Percentiles rank a stretch among this genome's conserved stretches.
Conservation (phyloP, 495 filamentous ascomycete genomes). For the Venustampulla echinocandica region DNA sequence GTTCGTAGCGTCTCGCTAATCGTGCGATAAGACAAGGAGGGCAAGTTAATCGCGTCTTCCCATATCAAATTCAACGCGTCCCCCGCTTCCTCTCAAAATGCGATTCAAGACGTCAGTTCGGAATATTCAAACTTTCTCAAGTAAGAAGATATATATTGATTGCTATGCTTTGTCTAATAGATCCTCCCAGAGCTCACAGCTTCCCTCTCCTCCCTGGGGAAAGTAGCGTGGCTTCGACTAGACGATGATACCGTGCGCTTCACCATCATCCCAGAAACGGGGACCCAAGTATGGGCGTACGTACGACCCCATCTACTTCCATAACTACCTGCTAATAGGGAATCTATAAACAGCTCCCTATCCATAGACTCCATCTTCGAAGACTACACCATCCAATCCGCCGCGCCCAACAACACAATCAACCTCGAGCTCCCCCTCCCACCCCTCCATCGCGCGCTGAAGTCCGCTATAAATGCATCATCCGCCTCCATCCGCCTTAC, state of each 20-base stretch:
- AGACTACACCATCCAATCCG: conserved; percentile 77
- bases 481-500: conserved; percentile 81
- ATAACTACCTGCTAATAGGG: background rate
- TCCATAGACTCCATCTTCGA: conserved; percentile 78
- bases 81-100: conserved; percentile 39
- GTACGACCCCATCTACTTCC: conserved; percentile 26
- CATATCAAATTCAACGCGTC: background rate
- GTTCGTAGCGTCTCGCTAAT: too few species aligned
- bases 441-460: conserved; percentile 74
- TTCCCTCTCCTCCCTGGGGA: conserved; percentile 78
- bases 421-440: conserved; percentile 88
- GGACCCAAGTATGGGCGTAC: conserved; percentile 96
- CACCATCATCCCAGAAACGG: conserved; percentile 87
- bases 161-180: background rate
- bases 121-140: conserved; percentile 78
- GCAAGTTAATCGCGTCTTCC: conserved; percentile 10
- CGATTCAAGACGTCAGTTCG: conserved; percentile 71
- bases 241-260: conserved; percentile 80
- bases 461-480: conserved; percentile 67
- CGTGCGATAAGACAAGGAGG: too few species aligned
- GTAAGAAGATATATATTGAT: conserved; percentile 34
- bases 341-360: conserved; percentile 33
- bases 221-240: conserved; percentile 88
- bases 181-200: conserved; percentile 52
- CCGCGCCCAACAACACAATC: conserved; percentile 69